Conservation (phyloP, 345 rosid genomes). For the Geranium rotundifolium region DNA sequence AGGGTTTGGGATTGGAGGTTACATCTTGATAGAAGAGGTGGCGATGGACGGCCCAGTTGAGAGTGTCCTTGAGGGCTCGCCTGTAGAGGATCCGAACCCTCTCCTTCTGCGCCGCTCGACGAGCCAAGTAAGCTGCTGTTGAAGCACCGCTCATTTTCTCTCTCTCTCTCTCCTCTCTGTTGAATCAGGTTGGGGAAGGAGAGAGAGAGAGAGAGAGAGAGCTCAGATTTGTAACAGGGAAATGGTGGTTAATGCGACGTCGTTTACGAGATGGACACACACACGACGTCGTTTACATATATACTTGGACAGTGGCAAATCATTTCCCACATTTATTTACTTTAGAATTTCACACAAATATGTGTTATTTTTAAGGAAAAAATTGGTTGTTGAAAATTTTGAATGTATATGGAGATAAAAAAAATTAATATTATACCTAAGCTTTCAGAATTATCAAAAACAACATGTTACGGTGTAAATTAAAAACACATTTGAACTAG, state of each 20-base stretch:
- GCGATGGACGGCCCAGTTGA: slow-evolving; percentile 97
- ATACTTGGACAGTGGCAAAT: no score
- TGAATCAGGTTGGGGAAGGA: background rate
- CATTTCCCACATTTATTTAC: no score
- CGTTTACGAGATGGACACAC: no score
- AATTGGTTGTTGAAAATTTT: no score
- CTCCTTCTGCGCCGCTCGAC: slow-evolving; percentile 89
- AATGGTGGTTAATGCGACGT: background rate
- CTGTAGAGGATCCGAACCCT: slow-evolving; percentile 86
- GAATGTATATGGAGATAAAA: no score
- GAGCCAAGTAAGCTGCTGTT: slow-evolving; percentile 57
- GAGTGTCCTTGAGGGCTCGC: slow-evolving; percentile 86
- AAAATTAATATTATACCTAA: no score
- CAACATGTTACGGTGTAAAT: no score
- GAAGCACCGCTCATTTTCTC: slow-evolving; percentile 48
- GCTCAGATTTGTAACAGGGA: background rate
- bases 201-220: background rate
- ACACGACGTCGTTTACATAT: no score
- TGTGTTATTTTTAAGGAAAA: no score
- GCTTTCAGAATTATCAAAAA: no score
- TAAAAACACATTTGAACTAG: no score
- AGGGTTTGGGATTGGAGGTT: background rate
- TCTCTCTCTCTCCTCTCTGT: slow-evolving; percentile 11
- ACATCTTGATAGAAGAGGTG: slow-evolving; percentile 85
- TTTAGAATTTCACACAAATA: no score